These are phyloP conservation scores for Calonectria multiphialidica DNA, from an alignment of 2,329 filamentous ascomycete species.

Conservation along the genomic window DNA sequence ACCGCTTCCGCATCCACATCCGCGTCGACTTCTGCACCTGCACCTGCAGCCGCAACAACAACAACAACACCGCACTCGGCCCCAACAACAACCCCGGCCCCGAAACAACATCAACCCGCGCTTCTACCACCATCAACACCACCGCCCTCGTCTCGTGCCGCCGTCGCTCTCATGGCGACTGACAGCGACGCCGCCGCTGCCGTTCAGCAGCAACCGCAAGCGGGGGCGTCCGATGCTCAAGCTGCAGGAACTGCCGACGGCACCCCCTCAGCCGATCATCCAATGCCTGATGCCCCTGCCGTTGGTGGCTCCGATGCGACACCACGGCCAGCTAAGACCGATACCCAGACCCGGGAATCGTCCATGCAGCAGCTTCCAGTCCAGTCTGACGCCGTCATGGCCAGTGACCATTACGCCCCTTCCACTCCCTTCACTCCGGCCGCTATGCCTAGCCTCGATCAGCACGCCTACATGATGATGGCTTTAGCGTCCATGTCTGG, in stretches of 20 bases:
- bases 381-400: conserved; percentile 29
- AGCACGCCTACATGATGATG: conserved; percentile 60
- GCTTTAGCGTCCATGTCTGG: conserved; percentile 55
- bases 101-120: conserved; percentile 13
- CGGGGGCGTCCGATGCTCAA: conserved; percentile 28
- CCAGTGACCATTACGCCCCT: conserved; percentile 45
- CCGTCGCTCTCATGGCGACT: conserved; percentile 23
- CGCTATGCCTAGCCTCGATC: conserved; percentile 48
- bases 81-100: conserved; percentile 12
- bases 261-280: conserved; percentile 32
- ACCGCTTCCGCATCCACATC: conserved; percentile 26
- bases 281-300: conserved; percentile 38
- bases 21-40: conserved; percentile 22
- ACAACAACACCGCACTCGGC: conserved; percentile 22
- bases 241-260: conserved; percentile 23
- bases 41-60: not conserved
- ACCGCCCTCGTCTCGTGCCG: conserved; percentile 27
- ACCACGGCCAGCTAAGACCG: conserved; percentile 17
- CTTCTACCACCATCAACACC: conserved; percentile 38
- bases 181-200: conserved; percentile 24
- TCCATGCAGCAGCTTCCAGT: conserved; percentile 35
- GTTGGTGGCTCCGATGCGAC: conserved; percentile 21
- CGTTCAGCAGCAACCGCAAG: conserved; percentile 34
- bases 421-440: conserved; percentile 50
- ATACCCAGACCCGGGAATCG: conserved; percentile 34